Percentiles rank a stretch among this genome's conserved stretches.
phyloP scores from a whole-genome alignment of 2,329 filamentous ascomycete species.

The Aspergillus fumigatus region DNA sequence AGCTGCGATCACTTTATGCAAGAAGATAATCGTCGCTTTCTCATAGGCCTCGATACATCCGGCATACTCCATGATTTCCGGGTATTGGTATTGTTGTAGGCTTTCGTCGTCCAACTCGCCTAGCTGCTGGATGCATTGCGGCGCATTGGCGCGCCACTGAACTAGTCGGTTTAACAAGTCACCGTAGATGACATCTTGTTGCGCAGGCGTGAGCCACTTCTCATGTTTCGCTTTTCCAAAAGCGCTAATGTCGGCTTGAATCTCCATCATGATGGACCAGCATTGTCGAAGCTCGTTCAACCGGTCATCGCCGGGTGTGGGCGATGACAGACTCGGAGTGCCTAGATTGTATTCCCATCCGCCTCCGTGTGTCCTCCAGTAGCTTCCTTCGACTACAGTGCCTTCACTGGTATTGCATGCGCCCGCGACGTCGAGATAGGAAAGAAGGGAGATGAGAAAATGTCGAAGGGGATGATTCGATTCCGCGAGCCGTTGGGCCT shows the following conservation, averaged over 20 bases:
- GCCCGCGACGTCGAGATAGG: slow-evolving; percentile 38
- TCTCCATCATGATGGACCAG: slow-evolving; percentile 34
- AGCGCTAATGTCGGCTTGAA: slow-evolving; percentile 28
- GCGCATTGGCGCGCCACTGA: slow-evolving; percentile 27
- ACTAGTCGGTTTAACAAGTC: slow-evolving; percentile 25
- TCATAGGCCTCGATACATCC: slow-evolving; percentile 36
- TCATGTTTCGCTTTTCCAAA: slow-evolving; percentile 31
- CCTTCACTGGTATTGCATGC: slow-evolving; percentile 36
- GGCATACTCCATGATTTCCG: slow-evolving; percentile 30
- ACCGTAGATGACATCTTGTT: slow-evolving; percentile 28
- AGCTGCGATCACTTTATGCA: slow-evolving; percentile 30
- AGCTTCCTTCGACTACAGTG: slow-evolving; percentile 35
- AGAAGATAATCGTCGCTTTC: slow-evolving; percentile 32
- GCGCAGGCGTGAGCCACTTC: slow-evolving; percentile 22
- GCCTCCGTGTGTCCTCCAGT: slow-evolving; percentile 36
- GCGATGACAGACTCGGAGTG: slow-evolving; percentile 25
- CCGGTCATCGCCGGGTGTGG: slow-evolving; percentile 17
- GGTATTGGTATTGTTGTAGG: slow-evolving; percentile 23
- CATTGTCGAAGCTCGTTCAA: slow-evolving; percentile 26
- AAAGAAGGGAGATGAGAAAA: slow-evolving; percentile 38
- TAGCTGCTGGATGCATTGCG: slow-evolving; percentile 23
- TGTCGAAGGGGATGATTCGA: slow-evolving; percentile 30
- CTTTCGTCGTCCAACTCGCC: slow-evolving; percentile 26
- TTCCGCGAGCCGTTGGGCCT: slow-evolving; percentile 26
- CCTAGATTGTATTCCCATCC: slow-evolving; percentile 37